Conservation (phyloP, 495 filamentous ascomycete genomes). For the Emericellopsis terricola region DNA sequence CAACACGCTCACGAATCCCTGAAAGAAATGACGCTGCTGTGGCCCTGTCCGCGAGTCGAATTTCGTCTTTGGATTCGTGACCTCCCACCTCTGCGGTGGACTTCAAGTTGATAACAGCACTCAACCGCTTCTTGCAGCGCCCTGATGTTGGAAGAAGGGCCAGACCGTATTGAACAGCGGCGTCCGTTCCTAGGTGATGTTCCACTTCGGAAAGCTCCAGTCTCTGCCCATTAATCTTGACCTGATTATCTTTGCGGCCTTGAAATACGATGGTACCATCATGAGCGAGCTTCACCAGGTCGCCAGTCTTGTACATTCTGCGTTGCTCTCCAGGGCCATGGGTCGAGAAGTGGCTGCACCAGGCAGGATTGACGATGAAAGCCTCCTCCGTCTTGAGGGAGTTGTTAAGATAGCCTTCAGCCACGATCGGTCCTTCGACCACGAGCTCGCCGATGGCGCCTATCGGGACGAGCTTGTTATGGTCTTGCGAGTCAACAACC, state of each 20-base stretch:
- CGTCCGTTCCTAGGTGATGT: background rate
- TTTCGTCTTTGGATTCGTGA: too few relatives aligned
- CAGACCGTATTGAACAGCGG: too few relatives aligned
- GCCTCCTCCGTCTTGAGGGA: background rate
- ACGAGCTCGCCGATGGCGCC: constrained; percentile 20
- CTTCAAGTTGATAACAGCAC: too few relatives aligned
- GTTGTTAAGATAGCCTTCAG: constrained; percentile 17
- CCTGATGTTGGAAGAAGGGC: too few relatives aligned
- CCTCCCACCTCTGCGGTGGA: too few relatives aligned
- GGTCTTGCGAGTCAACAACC: constrained; percentile 12
- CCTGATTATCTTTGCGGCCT: constrained; percentile 13
- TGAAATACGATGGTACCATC: constrained; percentile 9
- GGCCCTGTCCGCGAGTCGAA: too few relatives aligned
- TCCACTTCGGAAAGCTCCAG: constrained; percentile 15
- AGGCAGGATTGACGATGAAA: background rate
- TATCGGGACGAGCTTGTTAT: constrained; percentile 22
- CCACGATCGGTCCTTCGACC: constrained; percentile 15
- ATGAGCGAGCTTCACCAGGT: constrained; percentile 26
- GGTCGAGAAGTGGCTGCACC: background rate
- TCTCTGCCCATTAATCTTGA: constrained; percentile 16
- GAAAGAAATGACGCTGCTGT: too few relatives aligned
- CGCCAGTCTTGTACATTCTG: constrained; percentile 26
- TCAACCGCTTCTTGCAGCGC: too few relatives aligned
- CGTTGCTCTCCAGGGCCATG: background rate
- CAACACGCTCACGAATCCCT: too few relatives aligned